Evolutionary conservation across 2,329 filamentous ascomycete species (phyloP).

Genomic region (Colletotrichum zoysiae): DNA sequence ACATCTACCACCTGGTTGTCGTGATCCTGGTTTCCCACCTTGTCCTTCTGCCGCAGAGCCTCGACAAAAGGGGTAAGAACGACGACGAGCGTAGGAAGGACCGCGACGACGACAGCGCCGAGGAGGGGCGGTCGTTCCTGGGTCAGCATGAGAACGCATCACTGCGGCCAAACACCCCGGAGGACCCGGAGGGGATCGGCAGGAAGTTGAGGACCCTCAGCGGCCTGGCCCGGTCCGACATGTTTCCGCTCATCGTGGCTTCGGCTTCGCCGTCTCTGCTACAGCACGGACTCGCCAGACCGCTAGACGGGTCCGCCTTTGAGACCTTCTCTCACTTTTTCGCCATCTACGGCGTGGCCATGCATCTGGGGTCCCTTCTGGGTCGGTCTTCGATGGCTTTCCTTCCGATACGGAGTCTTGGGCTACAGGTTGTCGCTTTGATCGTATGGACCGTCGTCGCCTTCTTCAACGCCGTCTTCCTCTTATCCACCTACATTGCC

Average conservation of each 20-base stretch:
- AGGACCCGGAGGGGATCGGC: slow-evolving; percentile 12
- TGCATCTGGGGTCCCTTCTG: slow-evolving; percentile 49
- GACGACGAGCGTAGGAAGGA: slow-evolving; percentile 41
- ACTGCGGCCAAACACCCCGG: slow-evolving; percentile 3
- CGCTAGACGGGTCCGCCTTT: slow-evolving; percentile 45
- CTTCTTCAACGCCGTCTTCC: slow-evolving; percentile 44
- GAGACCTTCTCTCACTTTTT: slow-evolving; percentile 47
- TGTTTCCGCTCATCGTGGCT: slow-evolving; percentile 47
- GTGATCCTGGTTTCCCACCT: slow-evolving; percentile 48
- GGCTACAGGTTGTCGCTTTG: slow-evolving; percentile 33
- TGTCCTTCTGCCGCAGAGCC: slow-evolving; percentile 46
- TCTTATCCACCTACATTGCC: slow-evolving; percentile 45
- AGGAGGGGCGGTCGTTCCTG: slow-evolving; percentile 33
- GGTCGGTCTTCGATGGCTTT: slow-evolving; percentile 45
- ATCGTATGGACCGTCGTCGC: slow-evolving; percentile 31
- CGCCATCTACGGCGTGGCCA: slow-evolving; percentile 47
- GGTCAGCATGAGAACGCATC: neutral
- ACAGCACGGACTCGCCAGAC: slow-evolving; percentile 49
- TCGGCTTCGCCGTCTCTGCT: slow-evolving; percentile 45
- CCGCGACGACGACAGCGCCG: slow-evolving; percentile 22
- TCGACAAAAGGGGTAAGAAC: slow-evolving; percentile 10
- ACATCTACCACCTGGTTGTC: slow-evolving; percentile 46
- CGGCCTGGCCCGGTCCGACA: slow-evolving; percentile 45
- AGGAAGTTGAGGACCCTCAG: slow-evolving; percentile 41
- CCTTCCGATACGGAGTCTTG: slow-evolving; percentile 39